phyloP scores from a whole-genome alignment of 1,139 yeast species.

The Blastobotrys apis region DNA sequence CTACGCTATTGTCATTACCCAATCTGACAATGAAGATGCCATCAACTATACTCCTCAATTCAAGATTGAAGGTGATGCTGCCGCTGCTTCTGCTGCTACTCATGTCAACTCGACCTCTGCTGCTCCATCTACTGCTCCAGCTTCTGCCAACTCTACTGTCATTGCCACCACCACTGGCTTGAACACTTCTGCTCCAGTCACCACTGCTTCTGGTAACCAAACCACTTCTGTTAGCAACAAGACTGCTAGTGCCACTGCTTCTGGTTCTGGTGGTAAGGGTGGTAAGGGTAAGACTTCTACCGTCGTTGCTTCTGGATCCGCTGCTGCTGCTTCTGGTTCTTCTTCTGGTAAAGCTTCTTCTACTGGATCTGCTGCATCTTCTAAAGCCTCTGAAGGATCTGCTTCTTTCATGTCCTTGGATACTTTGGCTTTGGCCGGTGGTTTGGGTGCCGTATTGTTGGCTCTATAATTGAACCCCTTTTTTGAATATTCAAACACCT shows the following conservation, averaged over 20 bases:
- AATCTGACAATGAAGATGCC: slow-evolving; percentile 27
- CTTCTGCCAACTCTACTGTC: slow-evolving; percentile 17
- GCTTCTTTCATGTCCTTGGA: slow-evolving; percentile 17
- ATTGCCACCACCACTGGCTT: too few species aligned
- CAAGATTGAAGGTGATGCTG: slow-evolving; percentile 25
- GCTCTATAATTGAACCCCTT: slow-evolving; percentile 19
- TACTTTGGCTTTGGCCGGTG: slow-evolving; percentile 24
- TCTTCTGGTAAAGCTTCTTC: slow-evolving; percentile 17
- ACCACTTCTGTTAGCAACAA: slow-evolving; percentile 15
- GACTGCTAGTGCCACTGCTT: slow-evolving; percentile 15
- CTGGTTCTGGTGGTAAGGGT: slow-evolving; percentile 16
- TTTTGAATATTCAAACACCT: neutral
- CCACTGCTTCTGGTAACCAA: slow-evolving; percentile 13
- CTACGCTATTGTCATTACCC: slow-evolving; percentile 35
- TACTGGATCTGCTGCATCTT: slow-evolving; percentile 15
- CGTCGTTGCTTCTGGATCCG: slow-evolving; percentile 14
- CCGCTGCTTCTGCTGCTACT: slow-evolving; percentile 23
- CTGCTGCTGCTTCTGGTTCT: slow-evolving; percentile 15
- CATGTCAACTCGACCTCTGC: slow-evolving; percentile 18
- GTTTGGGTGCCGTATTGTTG: slow-evolving; percentile 25
- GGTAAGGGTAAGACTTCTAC: slow-evolving; percentile 16
- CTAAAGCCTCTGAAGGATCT: slow-evolving; percentile 18
- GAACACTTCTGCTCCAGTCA: slow-evolving; percentile 13
- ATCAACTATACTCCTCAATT: slow-evolving; percentile 38
- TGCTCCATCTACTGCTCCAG: slow-evolving; percentile 18